phyloP scores from a whole-genome alignment of 176 grass and related monocot genomes.

The Oryza punctata region DNA sequence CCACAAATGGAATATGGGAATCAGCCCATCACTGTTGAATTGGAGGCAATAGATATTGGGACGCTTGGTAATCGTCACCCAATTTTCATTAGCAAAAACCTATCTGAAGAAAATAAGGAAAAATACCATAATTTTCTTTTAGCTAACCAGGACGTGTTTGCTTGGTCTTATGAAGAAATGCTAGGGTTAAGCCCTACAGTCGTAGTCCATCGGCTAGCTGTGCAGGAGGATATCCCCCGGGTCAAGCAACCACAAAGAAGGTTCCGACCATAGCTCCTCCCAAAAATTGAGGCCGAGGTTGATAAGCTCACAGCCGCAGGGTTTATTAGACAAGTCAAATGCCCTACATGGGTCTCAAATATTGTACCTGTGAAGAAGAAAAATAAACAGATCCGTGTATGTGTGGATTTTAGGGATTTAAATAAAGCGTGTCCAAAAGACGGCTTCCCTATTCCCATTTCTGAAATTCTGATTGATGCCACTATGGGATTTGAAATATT shows the following conservation, averaged over 20 bases:
- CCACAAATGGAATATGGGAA: constrained; percentile 26
- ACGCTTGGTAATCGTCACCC: background rate
- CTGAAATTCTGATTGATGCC: background rate
- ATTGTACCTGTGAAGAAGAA: background rate
- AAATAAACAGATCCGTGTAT: background rate
- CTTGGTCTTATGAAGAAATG: constrained; percentile 25
- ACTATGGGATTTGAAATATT: background rate
- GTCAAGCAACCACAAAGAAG: background rate
- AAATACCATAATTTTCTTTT: constrained; percentile 2
- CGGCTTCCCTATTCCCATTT: background rate
- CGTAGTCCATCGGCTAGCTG: background rate
- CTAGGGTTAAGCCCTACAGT: background rate
- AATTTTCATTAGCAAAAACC: background rate
- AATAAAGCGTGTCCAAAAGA: background rate
- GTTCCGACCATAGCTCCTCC: too few species aligned
- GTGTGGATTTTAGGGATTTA: background rate
- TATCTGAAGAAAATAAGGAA: background rate
- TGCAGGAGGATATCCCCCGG: background rate
- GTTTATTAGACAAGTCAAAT: background rate
- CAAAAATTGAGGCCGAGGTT: background rate
- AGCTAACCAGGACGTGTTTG: background rate
- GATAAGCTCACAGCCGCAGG: background rate
- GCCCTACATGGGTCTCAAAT: background rate
- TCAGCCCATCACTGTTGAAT: background rate
- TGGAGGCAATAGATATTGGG: constrained; percentile 6